Evolutionary conservation across 495 filamentous ascomycete species (phyloP), one percentile per base, ranked within the genome.

Genomic region (Astrothelium macrocarpum): DNA sequence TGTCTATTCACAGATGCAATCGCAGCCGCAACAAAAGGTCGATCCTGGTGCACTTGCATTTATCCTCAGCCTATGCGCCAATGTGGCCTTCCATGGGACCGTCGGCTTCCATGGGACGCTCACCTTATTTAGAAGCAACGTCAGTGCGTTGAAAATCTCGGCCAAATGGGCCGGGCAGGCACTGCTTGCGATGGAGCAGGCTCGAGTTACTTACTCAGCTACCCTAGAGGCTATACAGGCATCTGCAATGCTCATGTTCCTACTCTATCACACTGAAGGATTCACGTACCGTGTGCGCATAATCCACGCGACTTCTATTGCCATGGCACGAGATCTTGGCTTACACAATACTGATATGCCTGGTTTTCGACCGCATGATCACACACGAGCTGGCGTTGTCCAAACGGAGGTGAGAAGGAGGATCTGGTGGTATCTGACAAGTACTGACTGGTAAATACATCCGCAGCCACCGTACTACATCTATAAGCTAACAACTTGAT

Each of bases 361-460:
- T 3, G 10, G 25, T 31, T 32, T 32, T 34, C 46, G 58, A 31
- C 46, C 53, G 31, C 59, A 60, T 16, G 61, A 70, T 14, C 64
- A 64, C 16, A 69, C 71, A 12, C 59, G 65, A 23, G 36, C 46
- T 3, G 18, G 65, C 64, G 65, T 39, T 34, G 53, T 32, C 56
- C 61, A 61, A 66, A 75, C 59, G 56, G 63, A 53, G 62, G 71
- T 42, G 71, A 74, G 20, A 26, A 73, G 58, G 76, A 81, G 14
- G 78, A 76, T 81, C 2, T 80, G 77, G 72, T 82, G 80, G 80
- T 75, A 81, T 63, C 62, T 81, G 12, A 71, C 70, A 12, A 67
- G 76, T 1, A 76, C 73, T 53, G 80, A 81, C 63, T 82, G 80
- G 80, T 79, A 71, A 36, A 68, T 66, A 25, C 39, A 11, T 42